phyloP scores from a whole-genome alignment of 1,139 yeast genomes.

The Candida labiduridarum region DNA sequence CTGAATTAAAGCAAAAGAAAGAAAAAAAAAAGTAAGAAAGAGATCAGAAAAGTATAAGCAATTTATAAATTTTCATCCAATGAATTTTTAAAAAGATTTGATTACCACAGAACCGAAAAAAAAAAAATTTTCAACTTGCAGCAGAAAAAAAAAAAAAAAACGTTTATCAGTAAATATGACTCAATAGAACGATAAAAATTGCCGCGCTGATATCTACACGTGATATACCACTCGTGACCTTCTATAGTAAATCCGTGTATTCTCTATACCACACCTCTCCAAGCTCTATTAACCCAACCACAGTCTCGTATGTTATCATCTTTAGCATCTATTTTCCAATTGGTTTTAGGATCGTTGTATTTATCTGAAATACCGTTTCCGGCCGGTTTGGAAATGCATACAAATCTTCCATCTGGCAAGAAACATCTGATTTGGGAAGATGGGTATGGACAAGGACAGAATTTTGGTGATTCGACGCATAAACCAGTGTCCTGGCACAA shows the following conservation, averaged over 20 bases:
- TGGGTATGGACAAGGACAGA: slow-evolving; percentile 92
- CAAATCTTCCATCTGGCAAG: slow-evolving; percentile 65
- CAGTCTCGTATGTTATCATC: slow-evolving; percentile 68
- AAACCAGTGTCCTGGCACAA: slow-evolving; percentile 80
- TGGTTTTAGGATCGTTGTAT: slow-evolving; percentile 50
- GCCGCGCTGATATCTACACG: slow-evolving; percentile 11
- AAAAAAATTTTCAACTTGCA: slow-evolving; percentile 6
- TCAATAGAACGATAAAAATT: slow-evolving; percentile 6
- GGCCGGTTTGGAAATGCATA: slow-evolving; percentile 84
- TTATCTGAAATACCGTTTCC: slow-evolving; percentile 38
- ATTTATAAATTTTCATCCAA: slow-evolving; percentile 12
- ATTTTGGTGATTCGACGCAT: slow-evolving; percentile 69
- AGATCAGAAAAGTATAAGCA: slow-evolving; percentile 1
- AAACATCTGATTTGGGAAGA: slow-evolving; percentile 80
- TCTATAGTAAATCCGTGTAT: background rate
- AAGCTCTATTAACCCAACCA: slow-evolving; percentile 69
- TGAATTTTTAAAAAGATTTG: slow-evolving; percentile 14
- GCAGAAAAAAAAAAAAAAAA: background rate
- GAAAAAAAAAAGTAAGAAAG: slow-evolving; percentile 5
- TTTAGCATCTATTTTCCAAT: slow-evolving; percentile 55
- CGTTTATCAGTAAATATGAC: slow-evolving; percentile 8
- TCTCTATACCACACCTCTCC: slow-evolving; percentile 40
- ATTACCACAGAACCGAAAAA: slow-evolving; percentile 11
- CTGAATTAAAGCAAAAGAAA: background rate
- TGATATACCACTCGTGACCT: background rate